A percentile compares a stretch with the other conserved stretches of the same genome.
Conservation (phyloP, 495 filamentous ascomycete genomes). For the Parmelia sp. region DNA sequence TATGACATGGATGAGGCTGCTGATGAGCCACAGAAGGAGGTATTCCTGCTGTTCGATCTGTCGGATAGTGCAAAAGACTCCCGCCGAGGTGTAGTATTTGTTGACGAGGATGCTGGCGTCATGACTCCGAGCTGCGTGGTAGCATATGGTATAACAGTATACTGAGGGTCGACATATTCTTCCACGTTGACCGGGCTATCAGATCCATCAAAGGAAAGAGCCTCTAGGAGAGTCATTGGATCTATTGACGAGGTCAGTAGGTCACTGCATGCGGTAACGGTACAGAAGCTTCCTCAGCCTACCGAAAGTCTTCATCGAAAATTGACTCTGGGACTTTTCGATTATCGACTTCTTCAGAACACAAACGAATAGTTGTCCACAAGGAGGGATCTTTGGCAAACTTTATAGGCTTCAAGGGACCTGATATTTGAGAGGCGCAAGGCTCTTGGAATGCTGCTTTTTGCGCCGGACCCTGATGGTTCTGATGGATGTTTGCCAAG, state of each 20-base stretch:
- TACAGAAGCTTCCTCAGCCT: neutral
- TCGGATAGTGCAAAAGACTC: too few relatives aligned
- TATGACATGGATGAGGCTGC: conserved; percentile 3
- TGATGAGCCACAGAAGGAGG: conserved; percentile 4
- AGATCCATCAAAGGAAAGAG: neutral
- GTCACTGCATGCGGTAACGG: neutral
- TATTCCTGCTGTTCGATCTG: neutral
- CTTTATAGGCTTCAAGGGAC: conserved; percentile 13
- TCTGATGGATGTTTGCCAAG: neutral
- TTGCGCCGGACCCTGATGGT: neutral
- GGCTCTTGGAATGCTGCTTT: conserved; percentile 15
- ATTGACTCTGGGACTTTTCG: neutral
- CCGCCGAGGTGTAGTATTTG: too few relatives aligned
- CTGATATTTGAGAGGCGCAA: conserved; percentile 8
- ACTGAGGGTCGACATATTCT: conserved; percentile 11
- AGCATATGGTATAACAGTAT: conserved; percentile 2
- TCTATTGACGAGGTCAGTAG: neutral
- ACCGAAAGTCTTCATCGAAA: neutral
- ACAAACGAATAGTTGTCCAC: neutral
- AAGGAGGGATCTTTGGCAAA: neutral
- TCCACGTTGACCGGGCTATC: neutral
- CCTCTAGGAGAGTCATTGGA: neutral
- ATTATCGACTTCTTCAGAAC: neutral
- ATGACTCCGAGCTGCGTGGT: neutral
- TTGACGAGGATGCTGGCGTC: neutral